A percentile compares a stretch with the other conserved stretches of the same genome.
These are phyloP conservation scores for Wickerhamomyces pijperi DNA, from an alignment of 805 yeast species.

Conservation along the genomic window DNA sequence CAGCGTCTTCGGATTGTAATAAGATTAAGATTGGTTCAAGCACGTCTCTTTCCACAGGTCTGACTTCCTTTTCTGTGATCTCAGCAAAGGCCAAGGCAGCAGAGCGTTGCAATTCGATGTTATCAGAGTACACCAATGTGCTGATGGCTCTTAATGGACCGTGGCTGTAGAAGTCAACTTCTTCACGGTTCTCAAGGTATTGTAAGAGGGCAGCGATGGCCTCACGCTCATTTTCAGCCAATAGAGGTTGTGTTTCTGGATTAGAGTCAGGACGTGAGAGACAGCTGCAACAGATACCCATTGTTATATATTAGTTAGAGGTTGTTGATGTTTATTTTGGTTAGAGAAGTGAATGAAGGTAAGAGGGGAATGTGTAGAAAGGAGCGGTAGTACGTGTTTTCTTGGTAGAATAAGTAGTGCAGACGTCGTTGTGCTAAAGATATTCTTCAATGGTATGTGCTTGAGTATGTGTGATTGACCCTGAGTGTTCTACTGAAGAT, in stretches of 20 bases:
- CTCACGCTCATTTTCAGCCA: slow-evolving; percentile 94
- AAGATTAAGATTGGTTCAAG: slow-evolving; percentile 86
- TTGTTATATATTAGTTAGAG: slow-evolving; percentile 1
- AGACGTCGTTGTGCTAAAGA: too few species aligned
- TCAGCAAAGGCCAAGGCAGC: slow-evolving; percentile 99
- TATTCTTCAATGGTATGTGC: too few species aligned
- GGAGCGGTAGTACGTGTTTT: too few species aligned
- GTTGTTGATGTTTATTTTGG: too few species aligned
- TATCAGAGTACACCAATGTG: slow-evolving; percentile 89
- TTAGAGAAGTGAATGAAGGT: too few species aligned
- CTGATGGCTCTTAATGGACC: slow-evolving; percentile 77
- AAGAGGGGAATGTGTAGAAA: too few species aligned
- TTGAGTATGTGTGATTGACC: too few species aligned
- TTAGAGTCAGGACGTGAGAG: slow-evolving; percentile 7
- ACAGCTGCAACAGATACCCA: slow-evolving; percentile 16
- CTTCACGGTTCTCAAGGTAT: slow-evolving; percentile 77
- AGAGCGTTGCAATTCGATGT: slow-evolving; percentile 87
- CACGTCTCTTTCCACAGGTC: slow-evolving; percentile 83
- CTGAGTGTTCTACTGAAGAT: too few species aligned
- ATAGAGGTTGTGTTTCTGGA: slow-evolving; percentile 54
- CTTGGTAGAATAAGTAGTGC: too few species aligned
- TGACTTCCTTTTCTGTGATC: slow-evolving; percentile 91
- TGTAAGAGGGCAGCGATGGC: slow-evolving; percentile 87
- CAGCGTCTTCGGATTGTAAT: slow-evolving; percentile 79
- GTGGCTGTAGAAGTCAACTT: slow-evolving; percentile 84